phyloP scores from a whole-genome alignment of 2,329 filamentous ascomycete genomes.

The Madurella fahalii region DNA sequence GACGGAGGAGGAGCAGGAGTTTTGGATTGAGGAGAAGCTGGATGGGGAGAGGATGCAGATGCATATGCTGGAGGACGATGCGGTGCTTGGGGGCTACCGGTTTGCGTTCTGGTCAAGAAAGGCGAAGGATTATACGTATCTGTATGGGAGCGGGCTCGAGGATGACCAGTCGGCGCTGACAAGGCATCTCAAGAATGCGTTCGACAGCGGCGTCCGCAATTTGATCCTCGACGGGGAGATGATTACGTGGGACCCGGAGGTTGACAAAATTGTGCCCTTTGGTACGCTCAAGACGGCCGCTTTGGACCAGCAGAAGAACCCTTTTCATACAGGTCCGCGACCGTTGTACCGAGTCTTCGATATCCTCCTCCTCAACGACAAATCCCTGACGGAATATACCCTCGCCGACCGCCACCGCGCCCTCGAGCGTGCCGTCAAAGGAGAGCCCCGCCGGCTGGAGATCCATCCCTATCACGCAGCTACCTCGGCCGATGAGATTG shows the following conservation, averaged over 20 bases:
- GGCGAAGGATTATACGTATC: conserved; percentile 91
- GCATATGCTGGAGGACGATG: conserved; percentile 75
- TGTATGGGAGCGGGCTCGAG: conserved; percentile 75
- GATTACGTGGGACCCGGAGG: conserved; percentile 92
- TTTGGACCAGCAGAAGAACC: conserved; percentile 71
- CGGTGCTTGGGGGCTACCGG: conserved; percentile 61
- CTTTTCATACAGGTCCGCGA: conserved; percentile 60
- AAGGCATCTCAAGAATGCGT: conserved; percentile 71
- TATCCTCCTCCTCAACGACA: conserved; percentile 81
- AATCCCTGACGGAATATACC: conserved; percentile 74
- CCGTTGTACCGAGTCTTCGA: conserved; percentile 87
- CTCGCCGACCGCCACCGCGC: conserved; percentile 75
- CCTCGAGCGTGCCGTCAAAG: conserved; percentile 64
- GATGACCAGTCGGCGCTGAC: conserved; percentile 77
- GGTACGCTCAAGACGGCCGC: conserved; percentile 92
- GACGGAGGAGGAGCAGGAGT: conserved; percentile 67
- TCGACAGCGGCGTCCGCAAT: conserved; percentile 72
- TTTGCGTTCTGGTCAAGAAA: conserved; percentile 95
- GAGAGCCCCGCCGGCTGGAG: conserved; percentile 73
- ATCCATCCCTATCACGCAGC: conserved; percentile 70
- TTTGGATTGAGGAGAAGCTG: conserved; percentile 97
- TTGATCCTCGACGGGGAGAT: conserved; percentile 96
- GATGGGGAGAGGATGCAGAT: conserved; percentile 97
- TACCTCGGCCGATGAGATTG: conserved; percentile 66
- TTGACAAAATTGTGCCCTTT: conserved; percentile 82